Conservation (phyloP, 257 asterid genomes). For the Nicotiana undulata region DNA sequence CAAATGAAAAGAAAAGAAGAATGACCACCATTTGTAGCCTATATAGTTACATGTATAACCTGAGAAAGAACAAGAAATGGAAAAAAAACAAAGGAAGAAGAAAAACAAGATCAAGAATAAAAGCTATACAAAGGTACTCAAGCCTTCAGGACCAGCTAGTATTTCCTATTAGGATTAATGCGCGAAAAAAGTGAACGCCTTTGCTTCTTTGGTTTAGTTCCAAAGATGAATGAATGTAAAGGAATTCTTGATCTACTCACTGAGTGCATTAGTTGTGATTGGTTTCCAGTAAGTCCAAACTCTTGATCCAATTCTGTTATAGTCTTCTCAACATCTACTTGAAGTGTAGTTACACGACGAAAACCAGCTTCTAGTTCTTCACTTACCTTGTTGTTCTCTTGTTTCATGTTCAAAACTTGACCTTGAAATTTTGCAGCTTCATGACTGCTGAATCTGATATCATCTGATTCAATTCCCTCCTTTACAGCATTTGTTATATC, state of each 20-base stretch:
- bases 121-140: constrained; percentile 21
- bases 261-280: constrained; percentile 38
- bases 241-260: constrained; percentile 44
- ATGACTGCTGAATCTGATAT: constrained; percentile 52
- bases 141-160: constrained; percentile 38
- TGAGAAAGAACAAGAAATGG: neutral
- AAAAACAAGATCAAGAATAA: constrained; percentile 12
- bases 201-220: constrained; percentile 55
- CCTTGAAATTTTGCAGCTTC: constrained; percentile 94
- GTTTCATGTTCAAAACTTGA: constrained; percentile 81
- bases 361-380: constrained; percentile 63
- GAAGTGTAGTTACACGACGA: constrained; percentile 46
- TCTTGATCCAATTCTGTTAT: constrained; percentile 51
- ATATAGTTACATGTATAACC: neutral
- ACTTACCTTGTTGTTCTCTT: constrained; percentile 75
- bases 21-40: no score
- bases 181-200: constrained; percentile 61
- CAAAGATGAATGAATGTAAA: constrained; percentile 60
- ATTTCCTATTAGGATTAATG: constrained; percentile 43
- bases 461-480: constrained; percentile 56
- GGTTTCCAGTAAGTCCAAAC: constrained; percentile 46
- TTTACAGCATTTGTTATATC: constrained; percentile 52
- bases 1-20: no score
- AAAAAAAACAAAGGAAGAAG: neutral
- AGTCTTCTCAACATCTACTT: constrained; percentile 48